These are phyloP conservation scores for Leccinum barrowsii DNA, from an alignment of 768 basidiomycete species.

Conservation along the genomic window DNA sequence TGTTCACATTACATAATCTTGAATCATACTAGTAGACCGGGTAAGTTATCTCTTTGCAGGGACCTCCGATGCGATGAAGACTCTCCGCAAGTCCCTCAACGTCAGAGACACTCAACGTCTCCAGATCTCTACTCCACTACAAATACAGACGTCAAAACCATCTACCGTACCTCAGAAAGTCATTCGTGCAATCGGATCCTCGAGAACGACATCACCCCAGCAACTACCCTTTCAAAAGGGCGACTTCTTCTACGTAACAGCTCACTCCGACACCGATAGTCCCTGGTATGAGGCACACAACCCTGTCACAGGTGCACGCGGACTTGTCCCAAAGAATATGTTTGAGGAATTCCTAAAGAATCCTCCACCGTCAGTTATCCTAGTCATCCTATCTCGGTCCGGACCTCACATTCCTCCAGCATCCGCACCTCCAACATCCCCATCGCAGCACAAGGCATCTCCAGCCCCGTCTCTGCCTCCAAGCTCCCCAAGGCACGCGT, in stretches of 20 bases:
- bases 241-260: conserved; percentile 96
- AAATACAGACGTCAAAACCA: conserved; percentile 43
- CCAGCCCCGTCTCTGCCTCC: conserved; percentile 34
- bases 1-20: conserved; percentile 25
- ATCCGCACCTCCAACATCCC: conserved; percentile 39
- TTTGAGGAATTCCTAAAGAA: conserved; percentile 91
- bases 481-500: conserved; percentile 48
- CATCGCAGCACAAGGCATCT: conserved; percentile 16
- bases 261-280: conserved; percentile 55
- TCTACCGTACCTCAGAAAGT: conserved; percentile 73
- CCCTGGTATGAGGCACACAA: conserved; percentile 94
- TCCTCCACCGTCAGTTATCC: conserved; percentile 39
- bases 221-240: conserved; percentile 90
- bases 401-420: conserved; percentile 22
- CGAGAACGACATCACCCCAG: conserved; percentile 70
- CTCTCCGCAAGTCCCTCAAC: conserved; percentile 74
- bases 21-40: background rate
- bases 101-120: conserved; percentile 51
- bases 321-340: conserved; percentile 79
- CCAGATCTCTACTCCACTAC: conserved; percentile 68
- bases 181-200: conserved; percentile 74
- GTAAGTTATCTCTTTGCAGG: background rate
- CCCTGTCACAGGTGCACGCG: conserved; percentile 85
- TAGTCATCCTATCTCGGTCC: background rate
- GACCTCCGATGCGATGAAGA: conserved; percentile 56